phyloP scores from a whole-genome alignment of 2,329 filamentous ascomycete genomes.

The Phaeophleospora eucalypticola region DNA sequence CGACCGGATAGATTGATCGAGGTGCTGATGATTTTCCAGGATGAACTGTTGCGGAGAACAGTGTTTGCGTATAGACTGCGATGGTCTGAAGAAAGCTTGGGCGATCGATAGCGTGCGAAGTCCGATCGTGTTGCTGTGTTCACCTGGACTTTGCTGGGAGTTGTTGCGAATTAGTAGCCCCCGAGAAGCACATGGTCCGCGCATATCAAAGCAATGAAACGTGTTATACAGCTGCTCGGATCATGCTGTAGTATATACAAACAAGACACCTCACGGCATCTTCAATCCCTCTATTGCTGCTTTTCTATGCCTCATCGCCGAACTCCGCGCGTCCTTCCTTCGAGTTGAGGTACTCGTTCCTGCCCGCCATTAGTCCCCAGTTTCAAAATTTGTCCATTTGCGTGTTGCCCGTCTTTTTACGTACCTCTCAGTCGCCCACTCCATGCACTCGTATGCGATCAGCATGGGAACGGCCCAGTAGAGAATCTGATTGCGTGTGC shows the following conservation, averaged over 20 bases:
- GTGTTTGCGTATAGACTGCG: constrained; percentile 73
- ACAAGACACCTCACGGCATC: constrained; percentile 9
- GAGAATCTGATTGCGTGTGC: constrained; percentile 79
- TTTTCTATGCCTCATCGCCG: constrained; percentile 39
- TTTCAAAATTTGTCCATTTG: constrained; percentile 3
- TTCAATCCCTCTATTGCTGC: background rate
- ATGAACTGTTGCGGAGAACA: constrained; percentile 74
- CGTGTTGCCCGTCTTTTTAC: constrained; percentile 31
- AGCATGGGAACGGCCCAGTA: constrained; percentile 81
- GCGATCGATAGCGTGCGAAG: background rate
- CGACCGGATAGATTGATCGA: background rate
- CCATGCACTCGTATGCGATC: constrained; percentile 74
- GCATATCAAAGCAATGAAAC: no score
- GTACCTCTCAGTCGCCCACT: constrained; percentile 89
- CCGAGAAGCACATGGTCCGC: no score
- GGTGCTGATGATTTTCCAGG: constrained; percentile 39
- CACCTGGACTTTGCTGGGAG: no score
- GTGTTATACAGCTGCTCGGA: constrained; percentile 12
- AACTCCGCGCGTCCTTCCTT: constrained; percentile 63
- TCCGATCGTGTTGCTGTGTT: constrained; percentile 1
- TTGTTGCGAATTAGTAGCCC: no score
- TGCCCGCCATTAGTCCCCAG: constrained; percentile 33
- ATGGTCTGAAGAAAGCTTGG: constrained; percentile 46
- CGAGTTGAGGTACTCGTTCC: constrained; percentile 78
- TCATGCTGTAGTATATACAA: constrained; percentile 12